Evolutionary conservation across 2,329 filamentous ascomycete genomes (phyloP), one percentile per base, ranked within the genome.

Genomic region (Acephala macrosclerotiorum): DNA sequence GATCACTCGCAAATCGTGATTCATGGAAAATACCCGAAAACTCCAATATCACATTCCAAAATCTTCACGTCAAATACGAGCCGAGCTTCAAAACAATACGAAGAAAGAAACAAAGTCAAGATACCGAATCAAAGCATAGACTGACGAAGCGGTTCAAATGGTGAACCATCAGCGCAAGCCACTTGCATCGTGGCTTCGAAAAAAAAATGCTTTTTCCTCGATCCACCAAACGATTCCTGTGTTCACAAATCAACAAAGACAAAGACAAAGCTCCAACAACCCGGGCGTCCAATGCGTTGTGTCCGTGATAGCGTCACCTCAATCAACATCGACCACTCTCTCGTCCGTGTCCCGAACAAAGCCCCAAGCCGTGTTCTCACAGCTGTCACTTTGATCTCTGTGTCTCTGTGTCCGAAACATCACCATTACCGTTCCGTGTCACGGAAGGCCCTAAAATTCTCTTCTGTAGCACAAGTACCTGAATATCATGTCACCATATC

Each of bases 401-500:
- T 33, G 26, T 33, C 25, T 22, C 9, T 33, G 29, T 9, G 26
- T 33, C 25, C 9, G 33, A 56, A 36, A 56, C 51, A 56, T 36
- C 55, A 25, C 33, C 35, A 38, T 38, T 22, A 25, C 33, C 18
- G 35, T 53, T 33, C 49, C 14, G 49, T 53, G n/a, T 22, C 22
- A 53, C 26, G 49, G 55, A 57, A 36, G n/a, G 29, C n/a, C 22
- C 26, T 3, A 35, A 25, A 55, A 20, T 7, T 2, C 29, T 40
- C 29, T 36, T 40, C 55, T 11, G 55, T 57, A 22, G 33, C 25
- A 33, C 51, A 29, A 4, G 51, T 57, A 25, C 55, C 55, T 36
- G 33, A 36, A 57, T 8, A 57, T 20, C 20, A 3, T 3, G 20
- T 3, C 25, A 20, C 4, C 25, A 33, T 4, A 14, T 20, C n/a